Percentiles rank a stretch among this genome's conserved stretches.
phyloP scores from a whole-genome alignment of 2,329 filamentous ascomycete genomes.

The Escovopsis sp. region DNA sequence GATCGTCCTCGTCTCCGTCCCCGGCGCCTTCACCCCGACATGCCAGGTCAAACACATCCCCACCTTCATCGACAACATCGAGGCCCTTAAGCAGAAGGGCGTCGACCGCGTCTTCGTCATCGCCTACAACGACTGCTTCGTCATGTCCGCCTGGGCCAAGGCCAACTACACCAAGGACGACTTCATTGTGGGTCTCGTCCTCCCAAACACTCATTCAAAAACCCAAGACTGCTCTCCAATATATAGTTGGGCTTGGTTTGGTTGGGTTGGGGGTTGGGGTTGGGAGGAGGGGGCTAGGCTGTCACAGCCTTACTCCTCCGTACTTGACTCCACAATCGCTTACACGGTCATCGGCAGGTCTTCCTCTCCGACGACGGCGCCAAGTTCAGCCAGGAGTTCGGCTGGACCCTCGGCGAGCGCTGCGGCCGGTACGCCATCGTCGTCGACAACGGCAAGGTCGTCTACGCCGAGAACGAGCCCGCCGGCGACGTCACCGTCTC shows the following conservation, averaged over 20 bases:
- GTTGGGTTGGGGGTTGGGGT: no score
- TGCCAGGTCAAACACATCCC: constrained; percentile 72
- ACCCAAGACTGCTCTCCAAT: no score
- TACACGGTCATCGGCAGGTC: constrained; percentile 26
- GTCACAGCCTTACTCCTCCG: constrained; percentile 1
- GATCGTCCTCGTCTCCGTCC: constrained; percentile 39
- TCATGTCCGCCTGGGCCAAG: constrained; percentile 85
- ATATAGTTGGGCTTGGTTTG: no score
- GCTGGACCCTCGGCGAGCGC: constrained; percentile 61
- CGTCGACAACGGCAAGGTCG: constrained; percentile 69
- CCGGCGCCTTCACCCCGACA: constrained; percentile 71
- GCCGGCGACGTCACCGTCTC: constrained; percentile 32
- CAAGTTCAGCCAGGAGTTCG: constrained; percentile 62
- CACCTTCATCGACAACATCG: constrained; percentile 59
- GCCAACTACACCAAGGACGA: constrained; percentile 65
- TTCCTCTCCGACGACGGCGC: constrained; percentile 58
- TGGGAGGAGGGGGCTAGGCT: no score
- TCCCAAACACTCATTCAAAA: no score
- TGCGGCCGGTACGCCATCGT: constrained; percentile 69
- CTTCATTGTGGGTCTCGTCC: constrained; percentile 36
- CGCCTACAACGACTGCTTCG: constrained; percentile 70
- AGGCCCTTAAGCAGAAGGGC: constrained; percentile 60
- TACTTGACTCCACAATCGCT: neutral
- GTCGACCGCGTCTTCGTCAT: constrained; percentile 72
- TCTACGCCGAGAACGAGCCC: constrained; percentile 62